A percentile compares a stretch with the other conserved stretches of the same genome.
These are phyloP conservation scores for Scorias spongiosa DNA, from an alignment of 2,329 filamentous ascomycete species.

Conservation along the genomic window DNA sequence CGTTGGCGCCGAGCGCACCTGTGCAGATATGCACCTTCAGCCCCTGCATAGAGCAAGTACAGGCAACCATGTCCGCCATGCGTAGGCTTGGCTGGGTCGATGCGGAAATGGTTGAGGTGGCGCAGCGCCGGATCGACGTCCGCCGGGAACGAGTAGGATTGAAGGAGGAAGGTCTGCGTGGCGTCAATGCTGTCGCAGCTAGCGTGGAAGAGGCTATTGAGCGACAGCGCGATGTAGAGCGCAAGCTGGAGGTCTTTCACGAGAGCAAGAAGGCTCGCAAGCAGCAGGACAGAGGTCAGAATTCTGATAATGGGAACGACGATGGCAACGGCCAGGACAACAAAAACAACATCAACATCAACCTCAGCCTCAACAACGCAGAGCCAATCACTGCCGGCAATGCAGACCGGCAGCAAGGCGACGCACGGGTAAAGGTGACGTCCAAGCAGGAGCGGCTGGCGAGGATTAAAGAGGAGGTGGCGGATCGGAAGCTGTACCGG, in stretches of 20 bases:
- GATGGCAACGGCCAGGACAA: not conserved
- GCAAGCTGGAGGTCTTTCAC: constrained; percentile 51
- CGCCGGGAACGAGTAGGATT: constrained; percentile 67
- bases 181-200: constrained; percentile 52
- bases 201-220: constrained; percentile 67
- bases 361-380: not conserved
- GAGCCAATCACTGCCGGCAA: not conserved
- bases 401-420: not conserved
- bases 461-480: constrained; percentile 20
- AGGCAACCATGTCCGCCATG: constrained; percentile 66
- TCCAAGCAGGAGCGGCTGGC: constrained; percentile 18
- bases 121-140: constrained; percentile 65
- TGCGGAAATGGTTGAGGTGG: constrained; percentile 84
- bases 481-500: constrained; percentile 46
- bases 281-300: constrained; percentile 7
- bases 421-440: constrained; percentile 14
- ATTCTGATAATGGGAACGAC: constrained; percentile 24
- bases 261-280: constrained; percentile 15
- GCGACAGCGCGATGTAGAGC: constrained; percentile 59
- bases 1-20: constrained; percentile 55
- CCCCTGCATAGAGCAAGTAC: constrained; percentile 93
- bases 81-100: constrained; percentile 75
- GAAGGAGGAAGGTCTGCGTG: constrained; percentile 49
- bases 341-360: not conserved
- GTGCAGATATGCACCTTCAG: constrained; percentile 86